A percentile compares a stretch with the other conserved stretches of the same genome.
phyloP scores from a whole-genome alignment of 352 stramenopile genomes.

The Salisapilia sapeloensis region DNA sequence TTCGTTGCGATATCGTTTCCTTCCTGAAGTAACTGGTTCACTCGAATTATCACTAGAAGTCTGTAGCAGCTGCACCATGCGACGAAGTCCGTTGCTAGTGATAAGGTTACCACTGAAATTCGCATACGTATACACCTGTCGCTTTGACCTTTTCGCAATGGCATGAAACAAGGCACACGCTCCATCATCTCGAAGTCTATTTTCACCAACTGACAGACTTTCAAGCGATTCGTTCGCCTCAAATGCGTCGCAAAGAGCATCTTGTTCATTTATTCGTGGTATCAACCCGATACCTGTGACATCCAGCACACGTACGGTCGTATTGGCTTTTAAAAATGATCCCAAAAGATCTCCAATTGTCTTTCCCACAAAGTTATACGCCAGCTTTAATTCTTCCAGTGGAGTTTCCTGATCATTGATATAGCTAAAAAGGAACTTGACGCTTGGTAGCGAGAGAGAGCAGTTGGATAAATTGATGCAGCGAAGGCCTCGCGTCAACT shows the following conservation, averaged over 20 bases:
- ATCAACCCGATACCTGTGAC: conserved; percentile 50
- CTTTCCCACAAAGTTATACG: conserved; percentile 38
- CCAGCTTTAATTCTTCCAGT: no score
- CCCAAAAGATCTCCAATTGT: conserved; percentile 51
- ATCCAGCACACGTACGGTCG: conserved; percentile 22
- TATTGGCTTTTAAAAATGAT: conserved; percentile 38
- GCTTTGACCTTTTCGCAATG: conserved; percentile 19
- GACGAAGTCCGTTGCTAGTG: conserved; percentile 29
- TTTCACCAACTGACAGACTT: conserved; percentile 40
- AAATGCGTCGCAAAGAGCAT: no score
- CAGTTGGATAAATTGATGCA: no score
- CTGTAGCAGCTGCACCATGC: no score
- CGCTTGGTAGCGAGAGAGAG: no score
- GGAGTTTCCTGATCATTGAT: no score
- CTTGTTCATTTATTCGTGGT: no score
- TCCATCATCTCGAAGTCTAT: conserved; percentile 46
- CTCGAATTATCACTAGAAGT: no score
- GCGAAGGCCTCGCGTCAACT: no score
- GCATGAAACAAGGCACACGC: conserved; percentile 23
- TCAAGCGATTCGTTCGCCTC: conserved; percentile 22
- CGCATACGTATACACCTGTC: conserved; percentile 20
- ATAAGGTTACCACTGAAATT: conserved; percentile 68
- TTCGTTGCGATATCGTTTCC: no score
- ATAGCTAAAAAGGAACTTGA: no score
- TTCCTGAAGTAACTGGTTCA: no score